Base-by-base conservation (phyloP, 306 rosid species). In the Begonia loranthoides region DNA sequence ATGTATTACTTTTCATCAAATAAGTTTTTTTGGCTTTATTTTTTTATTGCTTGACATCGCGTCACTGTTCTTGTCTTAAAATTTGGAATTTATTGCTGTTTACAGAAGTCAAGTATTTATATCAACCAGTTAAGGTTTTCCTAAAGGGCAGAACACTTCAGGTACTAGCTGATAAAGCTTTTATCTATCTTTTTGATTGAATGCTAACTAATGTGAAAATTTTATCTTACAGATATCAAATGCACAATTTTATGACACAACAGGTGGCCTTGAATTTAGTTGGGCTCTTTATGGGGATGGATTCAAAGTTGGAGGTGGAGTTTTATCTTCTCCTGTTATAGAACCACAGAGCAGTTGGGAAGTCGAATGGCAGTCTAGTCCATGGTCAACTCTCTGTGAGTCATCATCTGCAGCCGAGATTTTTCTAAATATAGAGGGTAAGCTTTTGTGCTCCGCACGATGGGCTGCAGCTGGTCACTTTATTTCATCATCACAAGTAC, bases 401-500 rank as follows among this genome's bases (percentile, higher is more conserved):
- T 71, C 87, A 49, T 79, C 92, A 28, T 38, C 44, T 33, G 70
- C 76, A 17, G 80, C 70, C 53, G 97, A 89, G 60, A 38, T 76
- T 41, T 85, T 85, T 54, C 54, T 85, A 43, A 73, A 69, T 9
- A 70, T 85, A 49, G 68, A 70, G 11, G 76, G 72, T 39, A 85
- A 82, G 75, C 92, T 85, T 60, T 71, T 76, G 79, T 49, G 46
- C 53, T 60, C 94, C 13, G 80, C 83, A 2, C 70, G 70, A 55
- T 85, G 95, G 95, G 95, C 72, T 57, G 80, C 77, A 63, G 90
- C 92, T 49, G 95, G 94, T 60, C 97, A 90, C 60, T 60, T 70
- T 21, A 34, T 80, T 71, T 79, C 95, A 48, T 82, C 83, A 15
- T 59, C 95, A 49, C 97, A 90, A 82, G 56, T 85, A 56, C 81